Evolutionary conservation across 306 rosid genomes (phyloP).

Genomic region (apple (Malus domestica)): DNA sequence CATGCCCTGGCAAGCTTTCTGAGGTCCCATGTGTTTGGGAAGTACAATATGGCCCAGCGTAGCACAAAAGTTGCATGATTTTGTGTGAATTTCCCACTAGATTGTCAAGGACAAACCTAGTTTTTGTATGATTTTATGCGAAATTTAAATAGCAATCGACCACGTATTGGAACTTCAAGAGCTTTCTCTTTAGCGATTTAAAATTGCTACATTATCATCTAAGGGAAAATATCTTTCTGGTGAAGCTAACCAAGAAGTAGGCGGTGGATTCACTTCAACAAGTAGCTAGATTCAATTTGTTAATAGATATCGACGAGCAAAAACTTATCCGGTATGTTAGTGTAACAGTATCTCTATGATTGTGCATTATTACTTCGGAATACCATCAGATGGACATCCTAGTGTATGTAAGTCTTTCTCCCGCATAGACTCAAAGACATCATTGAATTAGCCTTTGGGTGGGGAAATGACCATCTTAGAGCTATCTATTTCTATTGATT

Average conservation of each 20-base stretch:
- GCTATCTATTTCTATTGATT: no score
- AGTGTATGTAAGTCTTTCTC: not conserved
- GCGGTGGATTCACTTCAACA: not conserved
- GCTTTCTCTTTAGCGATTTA: not conserved
- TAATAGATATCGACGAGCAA: not conserved
- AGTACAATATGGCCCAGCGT: not conserved
- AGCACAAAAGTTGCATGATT: not conserved
- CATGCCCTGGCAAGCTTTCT: not conserved
- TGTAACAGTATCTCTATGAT: not conserved
- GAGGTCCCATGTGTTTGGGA: not conserved
- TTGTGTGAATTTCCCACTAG: not conserved
- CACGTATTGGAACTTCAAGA: not conserved
- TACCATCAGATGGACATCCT: no score
- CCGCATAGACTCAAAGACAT: not conserved
- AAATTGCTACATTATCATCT: not conserved
- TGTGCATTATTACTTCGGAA: no score
- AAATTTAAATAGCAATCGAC: not conserved
- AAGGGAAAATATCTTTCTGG: not conserved
- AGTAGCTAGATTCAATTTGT: not conserved
- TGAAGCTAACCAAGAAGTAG: not conserved
- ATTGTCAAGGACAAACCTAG: not conserved
- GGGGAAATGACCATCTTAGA: no score
- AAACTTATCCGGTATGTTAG: not conserved
- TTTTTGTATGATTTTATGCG: not conserved
- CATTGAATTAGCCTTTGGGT: no score